A percentile compares a stretch with the other conserved stretches of the same genome.
These are phyloP conservation scores for Alternaria atra DNA, from an alignment of 2,329 filamentous ascomycete genomes.

Conservation along the genomic window DNA sequence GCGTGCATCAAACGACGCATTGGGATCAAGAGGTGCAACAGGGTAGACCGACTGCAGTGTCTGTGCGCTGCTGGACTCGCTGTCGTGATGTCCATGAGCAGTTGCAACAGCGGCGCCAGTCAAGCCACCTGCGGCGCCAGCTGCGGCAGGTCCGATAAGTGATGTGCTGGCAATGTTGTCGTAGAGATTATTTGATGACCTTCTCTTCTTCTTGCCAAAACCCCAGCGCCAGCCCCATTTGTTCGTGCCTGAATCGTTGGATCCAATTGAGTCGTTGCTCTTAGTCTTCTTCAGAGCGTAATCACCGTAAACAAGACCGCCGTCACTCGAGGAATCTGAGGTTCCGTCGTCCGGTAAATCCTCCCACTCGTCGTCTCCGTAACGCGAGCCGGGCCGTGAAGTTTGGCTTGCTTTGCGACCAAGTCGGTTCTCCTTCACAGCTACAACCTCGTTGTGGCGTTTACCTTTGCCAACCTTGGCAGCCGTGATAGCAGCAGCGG, in stretches of 20 bases:
- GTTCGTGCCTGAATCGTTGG: constrained; percentile 62
- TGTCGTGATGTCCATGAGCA: constrained; percentile 59
- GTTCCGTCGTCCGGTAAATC: constrained; percentile 49
- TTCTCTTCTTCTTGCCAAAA: constrained; percentile 57
- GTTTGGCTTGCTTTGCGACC: constrained; percentile 31
- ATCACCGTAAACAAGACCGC: constrained; percentile 69
- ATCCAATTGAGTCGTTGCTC: constrained; percentile 63
- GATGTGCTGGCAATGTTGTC: constrained; percentile 48
- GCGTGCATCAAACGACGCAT: constrained; percentile 64
- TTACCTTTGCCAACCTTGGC: constrained; percentile 49
- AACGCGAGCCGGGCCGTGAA: constrained; percentile 35
- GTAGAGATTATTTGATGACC: constrained; percentile 46
- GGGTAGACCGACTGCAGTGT: constrained; percentile 72
- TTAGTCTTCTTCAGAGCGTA: constrained; percentile 48
- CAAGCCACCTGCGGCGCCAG: constrained; percentile 45
- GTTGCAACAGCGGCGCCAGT: constrained; percentile 59
- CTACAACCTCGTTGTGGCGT: constrained; percentile 44
- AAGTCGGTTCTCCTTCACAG: constrained; percentile 45
- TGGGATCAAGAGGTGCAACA: constrained; percentile 71
- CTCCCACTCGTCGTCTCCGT: constrained; percentile 60
- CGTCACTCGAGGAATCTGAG: constrained; percentile 60
- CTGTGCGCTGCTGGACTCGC: constrained; percentile 57
- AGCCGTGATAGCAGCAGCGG: constrained; percentile 59
- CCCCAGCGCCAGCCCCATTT: constrained; percentile 71
- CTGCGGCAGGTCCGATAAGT: constrained; percentile 50